phyloP scores from a whole-genome alignment of 805 yeast species.

The Saccharomyces eubayanus region DNA sequence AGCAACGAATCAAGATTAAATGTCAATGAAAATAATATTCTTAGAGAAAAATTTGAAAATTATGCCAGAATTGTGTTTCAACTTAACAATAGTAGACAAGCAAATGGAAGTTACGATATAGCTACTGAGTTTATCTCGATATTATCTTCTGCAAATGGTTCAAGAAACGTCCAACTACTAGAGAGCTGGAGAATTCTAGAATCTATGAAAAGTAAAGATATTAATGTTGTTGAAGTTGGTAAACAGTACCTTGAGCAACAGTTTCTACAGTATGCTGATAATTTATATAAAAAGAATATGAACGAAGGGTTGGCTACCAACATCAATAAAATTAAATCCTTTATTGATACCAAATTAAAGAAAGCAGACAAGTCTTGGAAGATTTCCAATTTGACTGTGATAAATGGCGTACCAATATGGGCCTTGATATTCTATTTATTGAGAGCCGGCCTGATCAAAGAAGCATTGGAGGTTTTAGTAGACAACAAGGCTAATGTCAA shows the following conservation, averaged over 20 bases:
- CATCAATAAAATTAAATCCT: conserved; percentile 59
- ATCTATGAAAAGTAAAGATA: conserved; percentile 26
- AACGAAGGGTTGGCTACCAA: conserved; percentile 66
- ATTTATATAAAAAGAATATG: conserved; percentile 44
- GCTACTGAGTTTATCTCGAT: conserved; percentile 53
- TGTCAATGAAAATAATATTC: conserved; percentile 36
- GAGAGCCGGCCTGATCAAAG: conserved; percentile 74
- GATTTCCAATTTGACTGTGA: conserved; percentile 46
- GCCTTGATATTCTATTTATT: conserved; percentile 77
- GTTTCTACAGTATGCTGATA: conserved; percentile 66
- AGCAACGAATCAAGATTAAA: conserved; percentile 30
- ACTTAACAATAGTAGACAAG: conserved; percentile 61
- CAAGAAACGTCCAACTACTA: conserved; percentile 59
- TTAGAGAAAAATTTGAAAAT: conserved; percentile 55
- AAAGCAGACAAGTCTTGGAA: conserved; percentile 43
- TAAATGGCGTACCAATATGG: conserved; percentile 91
- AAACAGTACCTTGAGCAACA: conserved; percentile 62
- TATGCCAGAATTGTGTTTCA: conserved; percentile 65
- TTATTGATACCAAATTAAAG: conserved; percentile 41
- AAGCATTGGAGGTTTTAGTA: conserved; percentile 62
- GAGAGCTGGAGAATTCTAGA: conserved; percentile 67
- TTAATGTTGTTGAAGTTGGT: conserved; percentile 46
- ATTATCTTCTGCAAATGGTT: conserved; percentile 42
- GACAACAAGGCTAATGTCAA: conserved; percentile 65
- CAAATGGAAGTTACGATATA: conserved; percentile 44